phyloP scores from a whole-genome alignment of 2,329 filamentous ascomycete species.

The Cytospora leucostoma region DNA sequence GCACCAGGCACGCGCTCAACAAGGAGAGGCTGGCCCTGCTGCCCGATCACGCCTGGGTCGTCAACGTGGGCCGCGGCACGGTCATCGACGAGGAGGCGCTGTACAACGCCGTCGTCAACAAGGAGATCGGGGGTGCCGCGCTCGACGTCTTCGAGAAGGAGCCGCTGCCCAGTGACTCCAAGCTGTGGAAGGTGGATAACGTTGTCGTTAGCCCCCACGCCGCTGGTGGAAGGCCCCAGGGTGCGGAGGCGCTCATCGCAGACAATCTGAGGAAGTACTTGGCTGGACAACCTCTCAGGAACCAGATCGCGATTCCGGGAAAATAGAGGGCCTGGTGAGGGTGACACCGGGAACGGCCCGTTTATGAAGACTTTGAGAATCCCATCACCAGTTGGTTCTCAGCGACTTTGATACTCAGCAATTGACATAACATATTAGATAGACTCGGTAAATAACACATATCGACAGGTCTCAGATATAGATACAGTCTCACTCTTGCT shows the following conservation, averaged over 20 bases:
- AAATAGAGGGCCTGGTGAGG: background rate
- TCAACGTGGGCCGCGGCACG: slow-evolving; percentile 49
- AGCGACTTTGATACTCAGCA: background rate
- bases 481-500: too few relatives aligned
- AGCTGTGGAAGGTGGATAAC: slow-evolving; percentile 55
- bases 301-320: slow-evolving; percentile 43
- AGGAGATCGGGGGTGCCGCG: slow-evolving; percentile 38
- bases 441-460: background rate
- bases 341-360: background rate
- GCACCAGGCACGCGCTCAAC: slow-evolving; percentile 58
- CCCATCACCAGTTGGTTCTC: background rate
- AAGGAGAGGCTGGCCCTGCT: slow-evolving; percentile 53
- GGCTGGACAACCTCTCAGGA: slow-evolving; percentile 60
- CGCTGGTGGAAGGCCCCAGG: slow-evolving; percentile 62
- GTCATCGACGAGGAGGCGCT: slow-evolving; percentile 41
- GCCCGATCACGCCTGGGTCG: slow-evolving; percentile 59
- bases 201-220: slow-evolving; percentile 58
- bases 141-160: slow-evolving; percentile 46
- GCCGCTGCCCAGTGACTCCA: slow-evolving; percentile 45
- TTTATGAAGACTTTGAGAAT: slow-evolving; percentile 12
- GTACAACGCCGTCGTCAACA: slow-evolving; percentile 35
- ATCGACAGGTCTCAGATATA: too few relatives aligned
- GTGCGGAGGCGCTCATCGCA: slow-evolving; percentile 59
- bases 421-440: background rate
- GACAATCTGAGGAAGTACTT: slow-evolving; percentile 62